Percentiles rank a stretch among this genome's conserved stretches.
Conservation (phyloP, 2,329 filamentous ascomycete genomes). For the Colletotrichum neosansevieriae region DNA sequence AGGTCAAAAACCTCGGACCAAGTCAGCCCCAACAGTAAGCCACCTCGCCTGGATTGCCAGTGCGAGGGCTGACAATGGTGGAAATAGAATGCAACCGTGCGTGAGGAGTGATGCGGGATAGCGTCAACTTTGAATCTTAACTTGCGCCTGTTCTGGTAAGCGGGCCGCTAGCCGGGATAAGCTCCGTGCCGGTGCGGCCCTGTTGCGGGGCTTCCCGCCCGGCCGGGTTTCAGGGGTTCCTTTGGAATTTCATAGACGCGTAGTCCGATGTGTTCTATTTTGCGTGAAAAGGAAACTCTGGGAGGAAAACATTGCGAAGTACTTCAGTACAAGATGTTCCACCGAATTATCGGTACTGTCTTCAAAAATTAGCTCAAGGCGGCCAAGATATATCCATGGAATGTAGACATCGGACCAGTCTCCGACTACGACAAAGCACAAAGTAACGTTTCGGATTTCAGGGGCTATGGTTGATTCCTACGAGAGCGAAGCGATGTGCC, state of each 20-base stretch:
- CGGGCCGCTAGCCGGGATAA: not conserved
- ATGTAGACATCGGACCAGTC: not conserved
- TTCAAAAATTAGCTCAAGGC: too few relatives aligned
- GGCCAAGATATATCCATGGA: not conserved
- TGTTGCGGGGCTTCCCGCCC: conserved; percentile 1
- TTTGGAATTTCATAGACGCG: too few relatives aligned
- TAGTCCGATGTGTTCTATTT: too few relatives aligned
- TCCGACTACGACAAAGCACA: not conserved
- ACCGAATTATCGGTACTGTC: too few relatives aligned
- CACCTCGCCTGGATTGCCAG: not conserved
- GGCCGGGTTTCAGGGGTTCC: not conserved
- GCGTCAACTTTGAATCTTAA: not conserved
- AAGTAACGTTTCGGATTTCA: too few relatives aligned
- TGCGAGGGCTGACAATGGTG: not conserved
- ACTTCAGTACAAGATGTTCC: too few relatives aligned
- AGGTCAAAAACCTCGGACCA: not conserved
- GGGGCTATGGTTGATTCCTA: too few relatives aligned
- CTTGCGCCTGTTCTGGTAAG: not conserved
- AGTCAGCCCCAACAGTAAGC: conserved; percentile 14
- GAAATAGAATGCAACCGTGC: not conserved
- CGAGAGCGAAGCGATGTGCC: too few relatives aligned
- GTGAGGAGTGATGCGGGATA: not conserved
- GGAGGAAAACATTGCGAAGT: too few relatives aligned
- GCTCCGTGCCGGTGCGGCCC: not conserved
- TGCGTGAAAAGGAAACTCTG: not conserved